These are phyloP conservation scores for Colletotrichum sp. DNA, from an alignment of 2,329 filamentous ascomycete species.

Conservation along the genomic window DNA sequence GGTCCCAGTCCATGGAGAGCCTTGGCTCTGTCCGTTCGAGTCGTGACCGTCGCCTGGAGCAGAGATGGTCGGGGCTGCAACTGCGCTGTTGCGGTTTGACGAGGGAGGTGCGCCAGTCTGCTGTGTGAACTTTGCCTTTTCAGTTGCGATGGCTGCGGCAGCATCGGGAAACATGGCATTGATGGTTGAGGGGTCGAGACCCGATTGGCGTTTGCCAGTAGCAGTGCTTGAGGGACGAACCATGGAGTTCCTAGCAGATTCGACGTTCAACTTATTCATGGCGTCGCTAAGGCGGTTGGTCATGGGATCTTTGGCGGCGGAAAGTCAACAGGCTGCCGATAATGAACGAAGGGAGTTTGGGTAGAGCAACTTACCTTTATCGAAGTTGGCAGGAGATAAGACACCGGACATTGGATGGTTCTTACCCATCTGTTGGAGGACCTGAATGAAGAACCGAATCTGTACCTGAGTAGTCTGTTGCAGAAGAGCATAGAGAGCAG, in stretches of 20 bases:
- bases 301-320: conserved; percentile 82
- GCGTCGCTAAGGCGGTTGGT: conserved; percentile 94
- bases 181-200: conserved; percentile 91
- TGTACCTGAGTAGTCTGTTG: conserved; percentile 99
- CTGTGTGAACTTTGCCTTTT: conserved; percentile 97
- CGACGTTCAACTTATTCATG: conserved; percentile 93
- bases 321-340: conserved; percentile 24
- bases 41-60: conserved; percentile 67
- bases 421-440: conserved; percentile 98
- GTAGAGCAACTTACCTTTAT: conserved; percentile 74
- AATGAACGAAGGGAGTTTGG: not conserved
- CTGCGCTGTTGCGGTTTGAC: conserved; percentile 90
- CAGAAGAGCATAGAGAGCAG: conserved; percentile 90
- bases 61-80: conserved; percentile 76
- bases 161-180: conserved; percentile 99
- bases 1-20: conserved; percentile 76
- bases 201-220: conserved; percentile 87
- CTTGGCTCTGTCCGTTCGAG: conserved; percentile 68
- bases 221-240: conserved; percentile 80
- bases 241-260: conserved; percentile 85
- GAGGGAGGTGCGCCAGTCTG: conserved; percentile 88
- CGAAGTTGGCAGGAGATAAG: conserved; percentile 92
- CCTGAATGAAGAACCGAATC: conserved; percentile 98
- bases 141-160: conserved; percentile 95
- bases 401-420: conserved; percentile 97